These are phyloP conservation scores for Delitschia confertaspora DNA, from an alignment of 495 filamentous ascomycete genomes.

Conservation along the genomic window DNA sequence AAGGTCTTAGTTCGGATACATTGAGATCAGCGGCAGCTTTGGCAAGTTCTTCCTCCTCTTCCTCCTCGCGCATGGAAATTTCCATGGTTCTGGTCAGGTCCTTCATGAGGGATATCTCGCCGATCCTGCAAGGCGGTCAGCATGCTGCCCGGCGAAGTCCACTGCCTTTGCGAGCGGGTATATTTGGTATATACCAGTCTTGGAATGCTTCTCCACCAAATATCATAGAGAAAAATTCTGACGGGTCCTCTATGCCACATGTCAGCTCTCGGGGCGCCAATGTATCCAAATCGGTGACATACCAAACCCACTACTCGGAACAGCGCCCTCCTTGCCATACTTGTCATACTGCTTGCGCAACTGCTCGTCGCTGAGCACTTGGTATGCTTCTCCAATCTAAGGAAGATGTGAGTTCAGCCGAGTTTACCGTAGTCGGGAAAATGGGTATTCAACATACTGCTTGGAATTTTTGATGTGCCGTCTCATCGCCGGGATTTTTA, in stretches of 20 bases:
- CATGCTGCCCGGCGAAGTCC: background rate
- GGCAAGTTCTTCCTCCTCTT: constrained; percentile 32
- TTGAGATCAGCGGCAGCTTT: constrained; percentile 14
- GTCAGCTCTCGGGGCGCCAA: constrained; percentile 30
- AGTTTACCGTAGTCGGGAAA: background rate
- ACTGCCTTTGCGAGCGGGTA: background rate
- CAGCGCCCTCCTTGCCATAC: constrained; percentile 84
- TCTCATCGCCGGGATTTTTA: constrained; percentile 96
- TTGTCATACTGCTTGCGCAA: constrained; percentile 91
- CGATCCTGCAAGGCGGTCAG: constrained; percentile 32
- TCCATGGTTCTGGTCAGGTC: constrained; percentile 41
- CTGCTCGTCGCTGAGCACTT: constrained; percentile 82
- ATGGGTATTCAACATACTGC: constrained; percentile 41
- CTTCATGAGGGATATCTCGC: constrained; percentile 41
- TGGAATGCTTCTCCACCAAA: constrained; percentile 95
- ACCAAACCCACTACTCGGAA: constrained; percentile 84
- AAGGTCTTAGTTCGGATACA: constrained; percentile 9
- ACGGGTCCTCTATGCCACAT: constrained; percentile 60
- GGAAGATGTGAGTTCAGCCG: constrained; percentile 10
- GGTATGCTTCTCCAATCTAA: constrained; percentile 92
- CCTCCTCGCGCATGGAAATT: constrained; percentile 35
- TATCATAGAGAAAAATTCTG: constrained; percentile 98
- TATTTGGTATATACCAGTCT: constrained; percentile 37
- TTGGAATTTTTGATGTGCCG: constrained; percentile 90
- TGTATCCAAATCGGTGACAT: no score